Evolutionary conservation across 1,284 basidiomycete species (phyloP), one percentile per base, ranked within the genome.

Genomic region (Moesziomyces parantarcticus): DNA sequence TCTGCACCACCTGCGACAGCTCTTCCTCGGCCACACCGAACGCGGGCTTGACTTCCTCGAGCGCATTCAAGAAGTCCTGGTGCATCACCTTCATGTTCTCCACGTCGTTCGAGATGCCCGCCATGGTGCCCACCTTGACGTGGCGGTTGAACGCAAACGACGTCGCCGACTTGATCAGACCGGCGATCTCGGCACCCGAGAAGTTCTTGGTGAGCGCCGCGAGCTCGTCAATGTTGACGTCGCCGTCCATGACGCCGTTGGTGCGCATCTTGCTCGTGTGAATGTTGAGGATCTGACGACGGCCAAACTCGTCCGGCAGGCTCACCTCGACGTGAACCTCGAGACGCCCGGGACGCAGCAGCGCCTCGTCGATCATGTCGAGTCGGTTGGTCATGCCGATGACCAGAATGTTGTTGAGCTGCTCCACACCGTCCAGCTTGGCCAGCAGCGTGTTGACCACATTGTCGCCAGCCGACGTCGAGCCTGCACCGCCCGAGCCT

Each of bases 321-420:
- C 94, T 97, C 71, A 99, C 98, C 85, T 99, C 97, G 90, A 99
- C 97, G 85, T 99, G 97, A n/a, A 99, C 96, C 84, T 99, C 97
- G 49, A 99, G 90, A 87, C 97, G 94, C 59, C 97, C 97, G 1
- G 97, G 96, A 80, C 97, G 94, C 14, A 98, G 88, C 1, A 99
- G 88, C 7, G 96, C 97, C 83, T 99, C 97, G 82, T 99, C 97
- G 79, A 99, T 98, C 95, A 99, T 96, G 87, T 99, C 97, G 54
- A 91, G 87, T 69, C 97, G 91, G 85, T 99, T 99, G 53, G 97
- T 99, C 97, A 99, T 99, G 81, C 97, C 97, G 77, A 99, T 99
- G 77, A 99, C 92, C 75, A 99, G 91, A 65, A 99, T 97, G 85
- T 99, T 99, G 87, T 99, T 99, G 51, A 99, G 88, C 86, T 95